Percentiles rank a stretch among this genome's conserved stretches.
Evolutionary conservation across 2,329 filamentous ascomycete genomes (phyloP).

Genomic region (Talaromyces sp.): DNA sequence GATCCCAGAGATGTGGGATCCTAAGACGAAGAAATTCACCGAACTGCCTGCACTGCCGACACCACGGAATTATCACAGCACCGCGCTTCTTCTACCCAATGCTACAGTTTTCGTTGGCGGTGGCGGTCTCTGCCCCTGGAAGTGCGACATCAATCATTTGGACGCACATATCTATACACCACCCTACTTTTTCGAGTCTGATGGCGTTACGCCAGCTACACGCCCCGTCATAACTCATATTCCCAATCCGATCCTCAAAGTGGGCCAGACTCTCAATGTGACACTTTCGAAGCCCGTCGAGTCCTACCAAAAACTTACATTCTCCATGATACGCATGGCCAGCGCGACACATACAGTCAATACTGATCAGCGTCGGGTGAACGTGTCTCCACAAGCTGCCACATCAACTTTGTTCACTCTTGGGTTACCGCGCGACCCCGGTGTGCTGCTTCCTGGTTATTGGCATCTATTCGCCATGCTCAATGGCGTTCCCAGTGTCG

Average conservation of each 20-base stretch:
- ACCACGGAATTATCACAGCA: slow-evolving; percentile 50
- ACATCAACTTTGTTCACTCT: slow-evolving; percentile 35
- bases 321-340: slow-evolving; percentile 49
- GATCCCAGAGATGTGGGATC: slow-evolving; percentile 47
- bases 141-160: slow-evolving; percentile 47
- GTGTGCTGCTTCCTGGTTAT: slow-evolving; percentile 51
- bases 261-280: slow-evolving; percentile 33
- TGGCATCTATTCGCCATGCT: slow-evolving; percentile 54
- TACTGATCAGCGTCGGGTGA: slow-evolving; percentile 55
- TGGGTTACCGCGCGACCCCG: slow-evolving; percentile 46
- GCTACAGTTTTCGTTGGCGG: slow-evolving; percentile 51
- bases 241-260: slow-evolving; percentile 26
- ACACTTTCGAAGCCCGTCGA: slow-evolving; percentile 30
- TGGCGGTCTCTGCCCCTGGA: slow-evolving; percentile 50
- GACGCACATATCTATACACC: slow-evolving; percentile 55
- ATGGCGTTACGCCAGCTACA: slow-evolving; percentile 37
- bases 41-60: slow-evolving; percentile 39
- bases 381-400: slow-evolving; percentile 36
- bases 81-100: slow-evolving; percentile 48
- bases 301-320: slow-evolving; percentile 22
- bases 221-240: slow-evolving; percentile 45
- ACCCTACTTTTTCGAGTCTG: slow-evolving; percentile 51
- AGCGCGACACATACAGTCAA: slow-evolving; percentile 55
- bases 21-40: slow-evolving; percentile 39
- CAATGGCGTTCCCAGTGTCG: slow-evolving; percentile 47